Percentiles rank a stretch among this genome's conserved stretches.
Evolutionary conservation across 345 rosid genomes (phyloP).

Genomic region (Euphorbia lathyris): DNA sequence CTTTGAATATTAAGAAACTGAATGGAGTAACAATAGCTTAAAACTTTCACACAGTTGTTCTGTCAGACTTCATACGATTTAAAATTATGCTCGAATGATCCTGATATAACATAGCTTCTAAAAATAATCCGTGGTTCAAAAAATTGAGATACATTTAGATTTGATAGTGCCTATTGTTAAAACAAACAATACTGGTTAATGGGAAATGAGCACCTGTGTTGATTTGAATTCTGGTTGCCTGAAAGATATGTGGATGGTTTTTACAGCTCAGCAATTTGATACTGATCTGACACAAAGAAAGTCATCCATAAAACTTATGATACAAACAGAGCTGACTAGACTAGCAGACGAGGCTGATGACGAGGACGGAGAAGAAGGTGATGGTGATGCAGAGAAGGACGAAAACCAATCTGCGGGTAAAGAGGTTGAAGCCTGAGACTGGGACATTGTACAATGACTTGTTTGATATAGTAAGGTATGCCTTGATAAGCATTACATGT

Average conservation of each 20-base stretch:
- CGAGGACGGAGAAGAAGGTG: slow-evolving; percentile 59
- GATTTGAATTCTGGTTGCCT: background rate
- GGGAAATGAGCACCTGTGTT: background rate
- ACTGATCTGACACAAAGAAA: slow-evolving; percentile 55
- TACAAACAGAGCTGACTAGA: slow-evolving; percentile 90
- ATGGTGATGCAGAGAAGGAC: slow-evolving; percentile 34
- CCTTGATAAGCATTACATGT: background rate
- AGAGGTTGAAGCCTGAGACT: slow-evolving; percentile 28
- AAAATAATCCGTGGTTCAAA: background rate
- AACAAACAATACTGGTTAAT: background rate
- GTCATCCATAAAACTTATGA: slow-evolving; percentile 68
- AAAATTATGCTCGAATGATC: background rate
- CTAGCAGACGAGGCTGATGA: slow-evolving; percentile 73
- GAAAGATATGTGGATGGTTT: slow-evolving; percentile 3
- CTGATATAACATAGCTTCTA: background rate
- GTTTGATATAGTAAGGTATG: slow-evolving; percentile 8
- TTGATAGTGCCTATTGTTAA: background rate
- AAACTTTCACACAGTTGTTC: background rate
- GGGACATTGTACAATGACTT: slow-evolving; percentile 15
- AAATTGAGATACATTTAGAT: background rate
- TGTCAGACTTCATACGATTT: background rate
- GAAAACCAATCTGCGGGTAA: slow-evolving; percentile 18
- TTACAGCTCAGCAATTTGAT: slow-evolving; percentile 52
- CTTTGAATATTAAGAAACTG: background rate
- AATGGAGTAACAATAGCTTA: background rate